Percentiles rank a stretch among this genome's conserved stretches.
Conservation (phyloP, 2,329 filamentous ascomycete genomes). For the Teratosphaeria zuluensis region DNA sequence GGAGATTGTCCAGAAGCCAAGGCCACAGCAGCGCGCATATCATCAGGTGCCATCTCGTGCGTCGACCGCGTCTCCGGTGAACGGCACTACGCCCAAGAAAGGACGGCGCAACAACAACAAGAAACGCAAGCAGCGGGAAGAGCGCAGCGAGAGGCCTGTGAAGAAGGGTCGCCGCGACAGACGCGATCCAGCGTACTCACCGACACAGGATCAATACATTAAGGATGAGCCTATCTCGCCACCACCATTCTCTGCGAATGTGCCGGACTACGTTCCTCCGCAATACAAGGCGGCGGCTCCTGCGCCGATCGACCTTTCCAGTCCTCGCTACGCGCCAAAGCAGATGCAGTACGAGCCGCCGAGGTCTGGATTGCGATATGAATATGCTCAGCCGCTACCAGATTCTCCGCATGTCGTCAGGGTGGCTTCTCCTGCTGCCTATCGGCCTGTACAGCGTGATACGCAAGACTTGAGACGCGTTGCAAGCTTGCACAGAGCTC, state of each 20-base stretch:
- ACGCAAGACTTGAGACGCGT: slow-evolving; percentile 39
- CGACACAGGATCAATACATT: slow-evolving; percentile 41
- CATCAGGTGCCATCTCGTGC: slow-evolving; percentile 13
- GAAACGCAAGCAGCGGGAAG: slow-evolving; percentile 23
- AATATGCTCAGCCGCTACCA: slow-evolving; percentile 30
- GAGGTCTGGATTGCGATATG: slow-evolving; percentile 33
- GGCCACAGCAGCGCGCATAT: slow-evolving; percentile 10
- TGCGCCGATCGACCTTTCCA: slow-evolving; percentile 30
- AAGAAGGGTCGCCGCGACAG: slow-evolving; percentile 24
- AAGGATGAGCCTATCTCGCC: slow-evolving; percentile 56
- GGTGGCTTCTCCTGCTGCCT: slow-evolving; percentile 27
- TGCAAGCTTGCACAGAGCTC: slow-evolving; percentile 39
- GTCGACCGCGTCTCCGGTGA: slow-evolving; percentile 19
- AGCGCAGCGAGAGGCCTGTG: slow-evolving; percentile 6
- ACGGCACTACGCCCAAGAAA: neutral
- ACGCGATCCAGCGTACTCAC: slow-evolving; percentile 20
- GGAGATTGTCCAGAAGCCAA: slow-evolving; percentile 20
- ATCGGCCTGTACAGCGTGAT: slow-evolving; percentile 30
- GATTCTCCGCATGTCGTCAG: slow-evolving; percentile 26
- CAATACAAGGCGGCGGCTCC: slow-evolving; percentile 16
- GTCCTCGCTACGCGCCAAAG: slow-evolving; percentile 27
- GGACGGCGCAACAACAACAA: slow-evolving; percentile 12
- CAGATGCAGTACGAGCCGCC: slow-evolving; percentile 37
- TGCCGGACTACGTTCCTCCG: slow-evolving; percentile 32
- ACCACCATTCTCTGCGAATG: slow-evolving; percentile 39